These are phyloP conservation scores for Collybia sp. DNA, from an alignment of 768 basidiomycete species.

Conservation along the genomic window DNA sequence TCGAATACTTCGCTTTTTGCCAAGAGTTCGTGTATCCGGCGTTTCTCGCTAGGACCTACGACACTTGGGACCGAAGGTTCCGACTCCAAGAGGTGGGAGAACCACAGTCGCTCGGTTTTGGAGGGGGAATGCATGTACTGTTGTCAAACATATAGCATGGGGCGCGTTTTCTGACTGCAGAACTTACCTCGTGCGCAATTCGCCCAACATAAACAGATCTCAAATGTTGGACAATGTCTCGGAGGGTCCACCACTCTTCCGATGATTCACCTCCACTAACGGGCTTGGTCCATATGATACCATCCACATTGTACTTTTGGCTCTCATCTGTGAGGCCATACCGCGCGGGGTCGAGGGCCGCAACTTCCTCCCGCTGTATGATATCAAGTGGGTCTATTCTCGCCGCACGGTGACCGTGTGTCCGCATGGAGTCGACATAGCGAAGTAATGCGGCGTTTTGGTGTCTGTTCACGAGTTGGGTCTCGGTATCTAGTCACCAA, in stretches of 20 bases:
- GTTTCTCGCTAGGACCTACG: constrained; percentile 33
- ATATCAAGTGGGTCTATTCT: constrained; percentile 85
- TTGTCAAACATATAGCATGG: neutral
- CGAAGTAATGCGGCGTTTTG: constrained; percentile 76
- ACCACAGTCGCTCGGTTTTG: constrained; percentile 86
- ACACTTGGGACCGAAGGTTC: constrained; percentile 29
- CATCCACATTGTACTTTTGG: constrained; percentile 65
- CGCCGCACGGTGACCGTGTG: constrained; percentile 81
- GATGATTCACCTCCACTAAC: constrained; percentile 20
- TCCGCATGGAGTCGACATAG: constrained; percentile 86
- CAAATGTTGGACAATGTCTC: constrained; percentile 66
- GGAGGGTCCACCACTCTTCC: constrained; percentile 59
- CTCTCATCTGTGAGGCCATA: constrained; percentile 64
- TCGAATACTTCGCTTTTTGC: constrained; percentile 79
- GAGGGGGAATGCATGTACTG: constrained; percentile 83
- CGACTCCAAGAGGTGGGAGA: constrained; percentile 80
- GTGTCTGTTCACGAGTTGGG: constrained; percentile 64
- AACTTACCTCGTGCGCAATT: constrained; percentile 75
- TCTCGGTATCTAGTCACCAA: constrained; percentile 47
- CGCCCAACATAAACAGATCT: constrained; percentile 74
- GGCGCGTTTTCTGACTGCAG: neutral
- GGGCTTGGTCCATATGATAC: constrained; percentile 73
- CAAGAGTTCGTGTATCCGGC: constrained; percentile 63
- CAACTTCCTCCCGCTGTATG: constrained; percentile 76
- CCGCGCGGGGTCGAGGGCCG: constrained; percentile 68